Base-by-base conservation (phyloP, 2,329 filamentous ascomycete species). In the Apiospora pterosperma region DNA sequence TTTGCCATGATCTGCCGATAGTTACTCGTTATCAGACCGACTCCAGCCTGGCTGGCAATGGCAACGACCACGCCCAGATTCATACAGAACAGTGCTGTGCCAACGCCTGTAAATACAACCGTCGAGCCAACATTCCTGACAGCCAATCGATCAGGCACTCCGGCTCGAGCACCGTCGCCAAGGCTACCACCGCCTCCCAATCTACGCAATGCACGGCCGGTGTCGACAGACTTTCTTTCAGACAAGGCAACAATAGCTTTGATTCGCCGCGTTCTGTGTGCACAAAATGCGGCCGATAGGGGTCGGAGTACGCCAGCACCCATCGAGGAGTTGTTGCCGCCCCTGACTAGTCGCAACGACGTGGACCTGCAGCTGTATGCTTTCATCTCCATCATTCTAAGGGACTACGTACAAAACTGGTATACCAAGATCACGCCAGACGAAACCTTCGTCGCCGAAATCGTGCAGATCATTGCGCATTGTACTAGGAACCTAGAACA, bases 291-390 rank as follows among this genome's bases (percentile, higher is more conserved):
- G 59, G 75, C 81, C 69, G 81, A 91, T 78, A 82, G 90, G 70
- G 85, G 85, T 55, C 78, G 78, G 65, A 78, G 78, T 67, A 78
- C 80, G 19, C 78, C 81, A n/a, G 77, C 80, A 36, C 86, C 92
- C 60, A 89, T 97, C 70, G 89, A 96, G 66, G 91, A 94, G 70
- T 82, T 97, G 52, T 82, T 99, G 58, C 96, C 95, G 65, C 93
- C 94, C 42, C 83, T 99, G 73, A 98, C 95, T 60, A 97, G 93
- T 80, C 93, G 93, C 62, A 97, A 97, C 76, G 93, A 96, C 71
- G 88, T 98, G 66, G 96, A 99, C 77, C 81, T 96, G 64, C 92
- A 99, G 79, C 85, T 99, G 5, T 99, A 98, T 76, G 95, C 92
- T 34, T 86, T 98, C 66, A 89, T 99, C 66, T 92, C 96, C 62